Percentiles rank a stretch among this genome's conserved stretches.
Evolutionary conservation across 305 asterid genomes (phyloP).

Genomic region (Fraxinus baroniana): DNA sequence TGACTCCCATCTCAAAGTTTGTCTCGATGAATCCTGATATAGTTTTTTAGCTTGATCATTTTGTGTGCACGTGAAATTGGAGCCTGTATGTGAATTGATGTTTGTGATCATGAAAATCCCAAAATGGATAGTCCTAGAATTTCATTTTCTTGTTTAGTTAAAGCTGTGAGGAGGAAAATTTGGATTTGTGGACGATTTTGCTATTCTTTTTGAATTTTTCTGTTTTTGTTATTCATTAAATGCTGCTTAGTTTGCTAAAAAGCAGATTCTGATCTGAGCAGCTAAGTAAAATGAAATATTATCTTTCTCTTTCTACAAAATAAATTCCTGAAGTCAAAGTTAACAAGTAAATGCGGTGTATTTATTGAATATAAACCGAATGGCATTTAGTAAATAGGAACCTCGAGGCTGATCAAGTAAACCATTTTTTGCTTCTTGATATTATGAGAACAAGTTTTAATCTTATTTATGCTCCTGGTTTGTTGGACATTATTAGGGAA

Average conservation of each 20-base stretch:
- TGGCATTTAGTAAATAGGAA: background rate
- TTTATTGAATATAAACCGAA: background rate
- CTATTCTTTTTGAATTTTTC: background rate
- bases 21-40: background rate
- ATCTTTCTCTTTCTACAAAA: background rate
- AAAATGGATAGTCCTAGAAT: background rate
- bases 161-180: background rate
- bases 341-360: constrained; percentile 1
- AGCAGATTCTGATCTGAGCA: background rate
- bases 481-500: background rate
- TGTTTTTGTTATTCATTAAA: background rate
- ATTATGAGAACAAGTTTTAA: background rate
- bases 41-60: background rate
- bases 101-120: background rate
- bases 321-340: background rate
- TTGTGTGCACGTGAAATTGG: background rate
- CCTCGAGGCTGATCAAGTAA: background rate
- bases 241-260: background rate
- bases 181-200: background rate
- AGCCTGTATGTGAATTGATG: background rate
- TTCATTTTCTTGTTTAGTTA: background rate
- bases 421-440: background rate
- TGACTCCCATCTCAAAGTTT: background rate
- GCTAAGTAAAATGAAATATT: background rate
- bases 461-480: background rate